These are phyloP conservation scores for Alternaria tenuissima DNA, from an alignment of 2,329 filamentous ascomycete species.

Conservation along the genomic window DNA sequence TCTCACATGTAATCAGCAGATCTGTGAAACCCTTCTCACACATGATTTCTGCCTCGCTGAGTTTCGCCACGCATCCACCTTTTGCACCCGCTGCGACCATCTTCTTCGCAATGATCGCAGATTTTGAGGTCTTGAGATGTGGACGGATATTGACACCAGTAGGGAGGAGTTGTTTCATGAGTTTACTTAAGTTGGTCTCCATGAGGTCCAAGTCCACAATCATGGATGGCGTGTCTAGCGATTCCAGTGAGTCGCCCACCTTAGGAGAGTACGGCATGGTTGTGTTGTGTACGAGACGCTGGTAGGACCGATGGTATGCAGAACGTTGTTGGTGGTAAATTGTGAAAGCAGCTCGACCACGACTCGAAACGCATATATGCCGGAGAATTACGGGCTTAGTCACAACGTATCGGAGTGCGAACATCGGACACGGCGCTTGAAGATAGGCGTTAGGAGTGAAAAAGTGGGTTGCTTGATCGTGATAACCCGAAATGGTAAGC, in stretches of 20 bases:
- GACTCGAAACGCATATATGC: neutral
- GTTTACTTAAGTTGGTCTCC: constrained; percentile 60
- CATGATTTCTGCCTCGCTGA: constrained; percentile 54
- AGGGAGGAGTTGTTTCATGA: constrained; percentile 57
- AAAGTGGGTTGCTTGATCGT: constrained; percentile 7
- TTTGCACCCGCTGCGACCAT: constrained; percentile 58
- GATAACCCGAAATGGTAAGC: constrained; percentile 21
- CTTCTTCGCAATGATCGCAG: constrained; percentile 55
- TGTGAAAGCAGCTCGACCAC: neutral
- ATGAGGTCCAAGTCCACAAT: constrained; percentile 63
- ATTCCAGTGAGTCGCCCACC: constrained; percentile 54
- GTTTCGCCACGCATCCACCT: constrained; percentile 62
- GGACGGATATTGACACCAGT: constrained; percentile 58
- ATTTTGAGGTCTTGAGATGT: constrained; percentile 64
- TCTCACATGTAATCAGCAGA: constrained; percentile 62
- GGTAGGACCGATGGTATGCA: neutral
- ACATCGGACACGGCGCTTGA: constrained; percentile 9
- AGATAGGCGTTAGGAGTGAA: constrained; percentile 7
- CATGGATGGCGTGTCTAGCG: constrained; percentile 65
- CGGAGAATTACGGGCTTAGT: constrained; percentile 2
- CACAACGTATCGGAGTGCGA: neutral
- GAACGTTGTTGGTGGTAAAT: neutral
- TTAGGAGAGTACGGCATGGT: constrained; percentile 51
- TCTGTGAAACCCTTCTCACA: constrained; percentile 58
- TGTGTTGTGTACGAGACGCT: constrained; percentile 2